Evolutionary conservation across 257 asterid species (phyloP).

Genomic region (Solanum bukasovii): DNA sequence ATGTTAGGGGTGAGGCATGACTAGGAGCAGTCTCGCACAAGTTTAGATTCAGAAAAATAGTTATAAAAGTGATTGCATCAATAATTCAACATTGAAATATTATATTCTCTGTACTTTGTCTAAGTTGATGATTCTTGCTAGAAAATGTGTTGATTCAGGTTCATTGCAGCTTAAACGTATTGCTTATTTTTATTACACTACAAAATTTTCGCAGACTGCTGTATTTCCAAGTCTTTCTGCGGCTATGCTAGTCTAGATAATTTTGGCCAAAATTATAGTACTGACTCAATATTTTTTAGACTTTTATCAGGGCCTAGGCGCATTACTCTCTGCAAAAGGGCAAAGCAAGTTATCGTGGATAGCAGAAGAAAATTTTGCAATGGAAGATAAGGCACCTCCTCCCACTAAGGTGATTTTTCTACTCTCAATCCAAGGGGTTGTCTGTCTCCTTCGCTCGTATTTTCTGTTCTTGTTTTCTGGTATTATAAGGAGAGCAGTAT

Average conservation of each 20-base stretch:
- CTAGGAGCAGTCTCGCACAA: not conserved
- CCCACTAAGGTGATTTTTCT: constrained; percentile 44
- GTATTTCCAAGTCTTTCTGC: not conserved
- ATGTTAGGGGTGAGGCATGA: not conserved
- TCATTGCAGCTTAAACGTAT: not conserved
- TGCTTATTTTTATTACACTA: not conserved
- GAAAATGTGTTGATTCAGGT: not conserved
- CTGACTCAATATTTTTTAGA: constrained; percentile 33
- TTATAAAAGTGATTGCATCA: not conserved
- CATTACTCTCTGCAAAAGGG: constrained; percentile 65
- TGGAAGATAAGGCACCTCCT: constrained; percentile 45
- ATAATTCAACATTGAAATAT: not conserved
- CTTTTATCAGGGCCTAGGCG: constrained; percentile 51
- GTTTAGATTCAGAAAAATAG: not conserved
- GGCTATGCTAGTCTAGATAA: not conserved
- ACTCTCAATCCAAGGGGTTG: not conserved
- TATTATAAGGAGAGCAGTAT: not conserved
- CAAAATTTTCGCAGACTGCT: not conserved
- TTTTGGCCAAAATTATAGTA: not conserved
- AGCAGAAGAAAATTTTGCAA: constrained; percentile 53
- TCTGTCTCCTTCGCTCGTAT: not conserved
- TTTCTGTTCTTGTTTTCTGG: not conserved
- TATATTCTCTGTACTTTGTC: not conserved
- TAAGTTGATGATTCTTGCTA: not conserved
- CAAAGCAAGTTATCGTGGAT: constrained; percentile 56